Evolutionary conservation across 352 stramenopile species (phyloP), one percentile per base, ranked within the genome.

Genomic region (Blastocystis sp.): DNA sequence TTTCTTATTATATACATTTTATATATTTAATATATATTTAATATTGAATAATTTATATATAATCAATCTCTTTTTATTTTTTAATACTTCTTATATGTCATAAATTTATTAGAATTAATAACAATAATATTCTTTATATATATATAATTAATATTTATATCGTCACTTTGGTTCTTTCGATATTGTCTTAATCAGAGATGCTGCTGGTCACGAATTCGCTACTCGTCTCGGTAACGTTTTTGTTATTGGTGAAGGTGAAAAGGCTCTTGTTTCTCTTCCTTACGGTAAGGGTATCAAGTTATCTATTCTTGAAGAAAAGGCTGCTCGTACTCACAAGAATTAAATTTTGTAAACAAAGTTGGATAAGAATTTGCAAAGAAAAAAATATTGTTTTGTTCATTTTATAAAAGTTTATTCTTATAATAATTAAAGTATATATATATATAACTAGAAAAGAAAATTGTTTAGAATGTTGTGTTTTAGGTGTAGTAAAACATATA

Each of bases 201-300:
- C 84, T 69, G 83, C 86, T 68, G 89, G 88, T 65, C 75, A 95
- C 76, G 75, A 81, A 47, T 98, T 98, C 71, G 87, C 88, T 67
- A 98, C 91, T 24, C 83, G 91, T 72, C 78, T 93, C 39, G 72
- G 73, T 54, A 95, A 96, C 75, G 82, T 95, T 58, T 98, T 98
- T 69, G 78, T 88, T 28, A 92, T 98, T 70, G 88, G 88, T 73
- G 80, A 80, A 68, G 78, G 71, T 46, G 78, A 82, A 49, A 80
- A 83, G 33, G 80, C 86, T 64, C 80, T 83, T 67, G 80, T 95
- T 43, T 88, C 84, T 43, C 79, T 98, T 49, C 89, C 91, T 32
- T 93, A 91, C 77, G 88, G 87, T 78, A 93, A 94, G 78, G 91
- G 91, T 72, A 79, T 98, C 75, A 96, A 95, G 84, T 87, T 95